Percentiles rank a stretch among this genome's conserved stretches.
These are phyloP conservation scores for Adansonia gregorii DNA, from an alignment of 441 rosid genomes.

Conservation along the genomic window DNA sequence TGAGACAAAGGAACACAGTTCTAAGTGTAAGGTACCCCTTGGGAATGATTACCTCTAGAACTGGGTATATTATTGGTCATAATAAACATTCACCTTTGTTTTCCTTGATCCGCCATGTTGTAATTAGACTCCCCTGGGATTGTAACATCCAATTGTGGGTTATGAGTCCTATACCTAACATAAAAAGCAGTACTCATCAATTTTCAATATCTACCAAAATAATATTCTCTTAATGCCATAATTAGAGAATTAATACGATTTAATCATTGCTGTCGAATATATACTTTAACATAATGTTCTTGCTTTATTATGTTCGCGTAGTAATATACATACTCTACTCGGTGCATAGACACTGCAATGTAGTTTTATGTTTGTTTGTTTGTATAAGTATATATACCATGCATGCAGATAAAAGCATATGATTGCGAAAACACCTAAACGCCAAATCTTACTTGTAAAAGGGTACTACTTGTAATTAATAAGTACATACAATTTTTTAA, in stretches of 20 bases:
- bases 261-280: constrained; percentile 6
- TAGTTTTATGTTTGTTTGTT: constrained; percentile 21
- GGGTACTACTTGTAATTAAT: neutral
- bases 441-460: constrained; percentile 28
- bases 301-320: neutral
- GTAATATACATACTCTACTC: neutral
- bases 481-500: neutral
- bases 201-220: neutral
- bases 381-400: neutral
- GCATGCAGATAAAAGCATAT: neutral
- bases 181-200: no score
- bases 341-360: neutral
- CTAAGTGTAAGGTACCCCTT: constrained; percentile 1
- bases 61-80: neutral
- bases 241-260: neutral
- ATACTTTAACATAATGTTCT: neutral
- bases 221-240: neutral
- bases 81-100: constrained; percentile 1
- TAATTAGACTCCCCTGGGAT: neutral
- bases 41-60: neutral
- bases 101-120: neutral
- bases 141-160: neutral
- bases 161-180: no score
- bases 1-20: constrained; percentile 28
- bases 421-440: neutral